Base-by-base conservation (phyloP, 2,329 filamentous ascomycete genomes). In the Nemania sp. region DNA sequence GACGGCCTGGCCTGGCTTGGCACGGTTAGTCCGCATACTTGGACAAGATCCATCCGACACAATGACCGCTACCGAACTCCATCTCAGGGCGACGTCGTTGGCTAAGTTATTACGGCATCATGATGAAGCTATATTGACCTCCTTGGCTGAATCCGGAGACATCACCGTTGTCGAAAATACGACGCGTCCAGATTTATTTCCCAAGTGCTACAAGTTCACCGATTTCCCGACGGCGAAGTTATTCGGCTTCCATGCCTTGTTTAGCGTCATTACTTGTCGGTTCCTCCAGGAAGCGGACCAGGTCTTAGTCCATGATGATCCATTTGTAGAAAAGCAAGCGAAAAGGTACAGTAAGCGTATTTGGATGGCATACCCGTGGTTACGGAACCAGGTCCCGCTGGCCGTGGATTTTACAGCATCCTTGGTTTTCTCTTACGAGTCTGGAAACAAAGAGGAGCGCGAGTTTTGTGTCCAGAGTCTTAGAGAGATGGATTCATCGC, bases 1-100 rank as follows among this genome's bases (percentile, higher is more conserved):
- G 66, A 74, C 74, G 3, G 67, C 63, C 15, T 77, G 76, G 76
- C 76, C 76, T n/a, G 73, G 71, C 13, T 55, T 77, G 11, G 71
- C 70, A 41, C 61, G 69, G 27, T 59, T 76, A 32, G 72, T 75
- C 26, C 70, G 72, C 15, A 18, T 54, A 24, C 59, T 77, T 6
- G 63, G 67, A 45, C 66, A 64, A 20, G 26, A 73, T 57, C 73
- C 74, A n/a, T 57, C 70, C 1, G 70, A 76, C 35, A 72, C 66
- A 0, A 70, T 73, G 65, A 70, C 63, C 5, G 76, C 73, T n/a
- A 56, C 70, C 3, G 73, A 75, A 54, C 65, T 77, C 8, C 58
- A 70, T 2, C 45, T 68, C n/a, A 67, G 70, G 47, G 74, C 73
- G 8, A 68, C 49, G 1, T 64, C 70, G 1, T 58, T 73, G 13